These are phyloP conservation scores for Pinguiococcus pyrenoidosus DNA, from an alignment of 108 stramenopile species.

Conservation along the genomic window DNA sequence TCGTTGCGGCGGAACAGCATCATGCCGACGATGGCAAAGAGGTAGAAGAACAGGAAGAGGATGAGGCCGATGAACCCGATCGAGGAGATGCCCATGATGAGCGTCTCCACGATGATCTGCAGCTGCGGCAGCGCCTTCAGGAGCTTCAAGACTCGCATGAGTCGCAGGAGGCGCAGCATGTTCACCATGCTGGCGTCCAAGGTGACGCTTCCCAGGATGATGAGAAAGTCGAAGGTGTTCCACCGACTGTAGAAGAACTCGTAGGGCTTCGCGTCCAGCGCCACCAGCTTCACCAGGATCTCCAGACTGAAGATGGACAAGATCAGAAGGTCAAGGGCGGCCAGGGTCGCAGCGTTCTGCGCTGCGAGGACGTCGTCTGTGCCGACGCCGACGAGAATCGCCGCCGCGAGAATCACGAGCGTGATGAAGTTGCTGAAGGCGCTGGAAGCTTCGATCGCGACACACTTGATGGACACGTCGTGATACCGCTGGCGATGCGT, in stretches of 20 bases:
- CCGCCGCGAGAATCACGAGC: constrained; percentile 12
- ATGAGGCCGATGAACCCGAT: constrained; percentile 22
- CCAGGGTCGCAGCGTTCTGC: too few species aligned
- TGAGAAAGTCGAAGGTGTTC: constrained; percentile 23
- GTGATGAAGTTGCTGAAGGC: constrained; percentile 12
- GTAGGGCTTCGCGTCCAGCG: background rate
- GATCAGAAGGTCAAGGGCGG: too few species aligned
- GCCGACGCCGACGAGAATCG: constrained; percentile 1
- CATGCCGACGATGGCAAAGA: constrained; percentile 28
- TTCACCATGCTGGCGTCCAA: background rate
- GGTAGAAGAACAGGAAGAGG: constrained; percentile 16
- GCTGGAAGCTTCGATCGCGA: too few species aligned
- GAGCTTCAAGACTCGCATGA: constrained; percentile 30
- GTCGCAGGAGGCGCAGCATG: constrained; percentile 20
- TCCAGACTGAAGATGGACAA: too few species aligned
- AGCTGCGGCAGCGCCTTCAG: constrained; percentile 25
- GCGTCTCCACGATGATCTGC: constrained; percentile 22
- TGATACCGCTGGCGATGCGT: too few species aligned
- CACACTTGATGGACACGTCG: too few species aligned
- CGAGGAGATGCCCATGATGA: constrained; percentile 13
- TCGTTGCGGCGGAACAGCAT: constrained; percentile 23
- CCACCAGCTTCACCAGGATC: background rate
- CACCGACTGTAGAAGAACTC: background rate
- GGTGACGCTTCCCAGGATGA: constrained; percentile 5
- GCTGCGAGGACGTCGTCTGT: too few species aligned